Evolutionary conservation across 2,329 filamentous ascomycete species (phyloP).

Genomic region (Albophoma yamanashiensis): DNA sequence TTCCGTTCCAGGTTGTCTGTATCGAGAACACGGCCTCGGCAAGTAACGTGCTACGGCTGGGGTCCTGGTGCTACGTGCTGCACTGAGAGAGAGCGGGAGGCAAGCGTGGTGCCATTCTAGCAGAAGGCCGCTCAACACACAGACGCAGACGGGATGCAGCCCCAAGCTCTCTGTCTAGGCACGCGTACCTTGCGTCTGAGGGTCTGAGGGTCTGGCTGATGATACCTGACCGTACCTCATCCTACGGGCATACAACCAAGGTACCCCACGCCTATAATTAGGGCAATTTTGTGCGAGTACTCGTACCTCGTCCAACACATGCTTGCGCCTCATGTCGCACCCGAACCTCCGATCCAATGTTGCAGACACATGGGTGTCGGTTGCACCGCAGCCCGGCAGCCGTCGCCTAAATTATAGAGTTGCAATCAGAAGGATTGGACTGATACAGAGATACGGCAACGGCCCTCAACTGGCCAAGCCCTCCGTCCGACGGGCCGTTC

Average conservation of each 20-base stretch:
- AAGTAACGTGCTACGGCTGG: neutral
- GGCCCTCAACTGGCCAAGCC: neutral
- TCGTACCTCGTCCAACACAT: neutral
- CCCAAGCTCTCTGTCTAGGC: neutral
- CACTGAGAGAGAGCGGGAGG: neutral
- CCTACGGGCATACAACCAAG: too few species aligned
- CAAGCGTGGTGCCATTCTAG: neutral
- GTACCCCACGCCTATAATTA: neutral
- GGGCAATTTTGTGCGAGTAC: neutral
- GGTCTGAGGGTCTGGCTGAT: too few species aligned
- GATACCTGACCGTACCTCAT: too few species aligned
- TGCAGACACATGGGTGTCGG: neutral
- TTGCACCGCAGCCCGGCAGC: neutral
- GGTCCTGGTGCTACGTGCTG: neutral
- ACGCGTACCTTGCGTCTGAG: neutral
- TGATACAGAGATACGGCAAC: neutral
- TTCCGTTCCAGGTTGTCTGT: neutral
- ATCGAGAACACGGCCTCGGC: neutral
- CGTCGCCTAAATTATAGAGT: neutral
- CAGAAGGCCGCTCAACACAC: neutral
- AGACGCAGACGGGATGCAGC: neutral
- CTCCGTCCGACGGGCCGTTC: neutral
- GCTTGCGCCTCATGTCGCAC: neutral
- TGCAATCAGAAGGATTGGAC: neutral
- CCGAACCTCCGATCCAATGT: neutral